Percentiles rank a stretch among this genome's conserved stretches.
Evolutionary conservation across 2,329 filamentous ascomycete genomes (phyloP).

Genomic region (Colletotrichum sp.): DNA sequence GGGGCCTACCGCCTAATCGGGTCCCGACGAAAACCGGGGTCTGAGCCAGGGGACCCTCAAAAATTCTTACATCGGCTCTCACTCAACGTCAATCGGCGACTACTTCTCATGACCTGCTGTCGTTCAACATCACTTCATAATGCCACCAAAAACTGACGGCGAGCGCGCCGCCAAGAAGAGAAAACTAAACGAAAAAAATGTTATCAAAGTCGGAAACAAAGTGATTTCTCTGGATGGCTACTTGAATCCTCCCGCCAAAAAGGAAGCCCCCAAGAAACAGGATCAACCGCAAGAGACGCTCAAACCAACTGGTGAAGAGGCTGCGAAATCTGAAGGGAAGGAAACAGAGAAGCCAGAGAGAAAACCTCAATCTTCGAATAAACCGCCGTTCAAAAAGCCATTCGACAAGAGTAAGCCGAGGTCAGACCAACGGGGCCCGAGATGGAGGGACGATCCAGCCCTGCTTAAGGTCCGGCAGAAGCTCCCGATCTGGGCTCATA

Average conservation of each 20-base stretch:
- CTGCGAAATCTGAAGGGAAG: background rate
- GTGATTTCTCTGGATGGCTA: conserved; percentile 56
- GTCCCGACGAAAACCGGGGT: background rate
- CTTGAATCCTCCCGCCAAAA: conserved; percentile 39
- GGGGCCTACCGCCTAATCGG: background rate
- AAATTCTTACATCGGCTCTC: background rate
- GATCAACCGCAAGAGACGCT: background rate
- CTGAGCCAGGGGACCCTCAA: conserved; percentile 1
- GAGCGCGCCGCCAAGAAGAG: conserved; percentile 41
- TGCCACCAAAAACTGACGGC: conserved; percentile 23
- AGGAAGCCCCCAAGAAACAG: background rate
- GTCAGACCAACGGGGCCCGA: background rate
- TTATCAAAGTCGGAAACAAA: conserved; percentile 53
- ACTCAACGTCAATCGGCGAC: background rate
- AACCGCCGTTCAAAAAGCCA: background rate
- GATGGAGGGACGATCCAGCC: conserved; percentile 31
- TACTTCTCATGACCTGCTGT: too few species aligned
- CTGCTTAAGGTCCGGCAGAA: conserved; percentile 61
- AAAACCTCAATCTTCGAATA: too few species aligned
- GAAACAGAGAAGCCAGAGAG: background rate
- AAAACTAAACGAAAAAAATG: conserved; percentile 36
- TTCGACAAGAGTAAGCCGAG: background rate
- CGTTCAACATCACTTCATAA: background rate
- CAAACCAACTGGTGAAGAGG: background rate
- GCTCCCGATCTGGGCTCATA: conserved; percentile 82